Conservation (phyloP, 345 rosid species). For the Eucalyptus sp. region DNA sequence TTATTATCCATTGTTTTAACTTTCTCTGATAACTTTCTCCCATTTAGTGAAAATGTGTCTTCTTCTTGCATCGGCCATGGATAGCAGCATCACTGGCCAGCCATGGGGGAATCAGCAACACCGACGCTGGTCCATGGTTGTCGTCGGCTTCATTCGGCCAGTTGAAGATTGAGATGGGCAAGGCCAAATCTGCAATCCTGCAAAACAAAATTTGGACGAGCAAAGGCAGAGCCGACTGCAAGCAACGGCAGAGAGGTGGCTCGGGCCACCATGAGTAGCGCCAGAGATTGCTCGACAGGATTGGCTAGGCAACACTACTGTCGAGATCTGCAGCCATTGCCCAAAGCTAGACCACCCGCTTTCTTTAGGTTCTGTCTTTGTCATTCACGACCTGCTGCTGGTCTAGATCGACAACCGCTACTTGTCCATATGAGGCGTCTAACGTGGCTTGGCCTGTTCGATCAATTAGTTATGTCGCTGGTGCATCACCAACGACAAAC, state of each 20-base stretch:
- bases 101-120: not conserved
- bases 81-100: rapidly evolving
- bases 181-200: not conserved
- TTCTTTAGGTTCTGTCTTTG: not conserved
- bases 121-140: not conserved
- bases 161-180: not conserved
- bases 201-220: not conserved
- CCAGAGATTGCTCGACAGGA: not conserved
- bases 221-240: not conserved
- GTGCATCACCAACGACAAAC: not conserved
- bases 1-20: not conserved
- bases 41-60: not conserved
- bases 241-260: not conserved
- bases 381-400: not conserved
- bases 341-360: not conserved
- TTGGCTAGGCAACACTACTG: not conserved
- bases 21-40: not conserved
- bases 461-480: not conserved
- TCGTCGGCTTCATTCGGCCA: not conserved
- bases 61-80: not conserved
- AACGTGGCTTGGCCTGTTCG: not conserved
- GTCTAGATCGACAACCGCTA: not conserved
- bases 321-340: not conserved
- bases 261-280: too few species aligned
- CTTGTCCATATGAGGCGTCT: not conserved